Conservation (phyloP, 2,329 filamentous ascomycete species). For the Bipolaris sorokiniana region DNA sequence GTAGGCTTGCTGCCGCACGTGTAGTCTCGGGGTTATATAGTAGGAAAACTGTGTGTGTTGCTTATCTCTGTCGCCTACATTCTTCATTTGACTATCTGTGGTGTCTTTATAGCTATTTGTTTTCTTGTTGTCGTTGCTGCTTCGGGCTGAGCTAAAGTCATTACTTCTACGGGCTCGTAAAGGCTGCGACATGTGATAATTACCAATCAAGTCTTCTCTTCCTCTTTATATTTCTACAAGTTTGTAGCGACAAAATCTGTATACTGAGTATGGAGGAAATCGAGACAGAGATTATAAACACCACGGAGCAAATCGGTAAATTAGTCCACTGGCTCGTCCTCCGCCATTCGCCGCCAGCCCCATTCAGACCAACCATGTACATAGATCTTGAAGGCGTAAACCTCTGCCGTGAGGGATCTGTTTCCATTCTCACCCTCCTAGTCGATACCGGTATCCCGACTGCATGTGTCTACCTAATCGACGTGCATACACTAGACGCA, state of each 20-base stretch:
- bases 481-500: conserved; percentile 19
- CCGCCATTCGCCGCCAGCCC: too few relatives aligned
- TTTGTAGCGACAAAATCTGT: background rate
- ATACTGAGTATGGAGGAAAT: background rate
- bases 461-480: background rate
- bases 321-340: conserved; percentile 1
- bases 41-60: background rate
- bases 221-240: background rate
- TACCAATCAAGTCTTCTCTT: background rate
- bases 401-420: conserved; percentile 31
- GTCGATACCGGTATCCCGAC: background rate
- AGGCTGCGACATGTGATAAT: background rate
- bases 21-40: background rate
- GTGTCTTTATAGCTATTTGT: background rate
- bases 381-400: conserved; percentile 38
- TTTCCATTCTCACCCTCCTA: conserved; percentile 34
- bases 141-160: background rate
- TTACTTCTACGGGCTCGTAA: background rate
- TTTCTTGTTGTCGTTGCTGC: too few relatives aligned
- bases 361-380: conserved; percentile 18
- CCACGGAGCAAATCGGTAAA: background rate
- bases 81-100: background rate
- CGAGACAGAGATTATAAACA: background rate
- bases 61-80: background rate
- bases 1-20: background rate